Conservation (phyloP, 2,329 filamentous ascomycete genomes). For the Fusarium anguioides region DNA sequence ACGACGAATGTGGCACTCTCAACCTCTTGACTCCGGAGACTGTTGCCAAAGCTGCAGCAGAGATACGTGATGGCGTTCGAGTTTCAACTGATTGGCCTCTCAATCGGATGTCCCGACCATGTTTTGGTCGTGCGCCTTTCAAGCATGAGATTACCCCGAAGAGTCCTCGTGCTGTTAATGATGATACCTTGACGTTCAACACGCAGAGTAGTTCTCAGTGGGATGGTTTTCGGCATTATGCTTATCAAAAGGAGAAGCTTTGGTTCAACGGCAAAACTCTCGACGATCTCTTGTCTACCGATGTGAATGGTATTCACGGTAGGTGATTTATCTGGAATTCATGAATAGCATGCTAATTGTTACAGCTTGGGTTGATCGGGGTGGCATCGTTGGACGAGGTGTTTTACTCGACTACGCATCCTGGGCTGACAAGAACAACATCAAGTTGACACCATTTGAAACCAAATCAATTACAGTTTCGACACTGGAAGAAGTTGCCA, state of each 20-base stretch:
- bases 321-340: fast-evolving
- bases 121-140: conserved; percentile 48
- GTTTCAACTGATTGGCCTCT: conserved; percentile 52
- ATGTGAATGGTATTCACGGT: conserved; percentile 48
- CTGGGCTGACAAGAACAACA: conserved; percentile 54
- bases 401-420: conserved; percentile 64
- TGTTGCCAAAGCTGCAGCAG: conserved; percentile 41
- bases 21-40: conserved; percentile 61
- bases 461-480: conserved; percentile 56
- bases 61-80: conserved; percentile 47
- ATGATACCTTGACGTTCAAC: conserved; percentile 51
- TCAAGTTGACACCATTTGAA: conserved; percentile 54
- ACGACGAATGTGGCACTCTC: conserved; percentile 65
- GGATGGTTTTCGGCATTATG: conserved; percentile 55
- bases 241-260: conserved; percentile 51
- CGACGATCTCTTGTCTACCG: conserved; percentile 56
- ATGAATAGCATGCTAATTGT: fast-evolving
- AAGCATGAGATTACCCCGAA: conserved; percentile 47
- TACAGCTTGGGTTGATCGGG: conserved; percentile 39
- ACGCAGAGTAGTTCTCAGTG: conserved; percentile 55
- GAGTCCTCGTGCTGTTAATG: conserved; percentile 46
- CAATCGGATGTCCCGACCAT: conserved; percentile 48
- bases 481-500: conserved; percentile 57
- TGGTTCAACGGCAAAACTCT: conserved; percentile 52
- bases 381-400: conserved; percentile 61